phyloP scores from a whole-genome alignment of 2,329 filamentous ascomycete genomes.

The Clarireedia paspali region DNA sequence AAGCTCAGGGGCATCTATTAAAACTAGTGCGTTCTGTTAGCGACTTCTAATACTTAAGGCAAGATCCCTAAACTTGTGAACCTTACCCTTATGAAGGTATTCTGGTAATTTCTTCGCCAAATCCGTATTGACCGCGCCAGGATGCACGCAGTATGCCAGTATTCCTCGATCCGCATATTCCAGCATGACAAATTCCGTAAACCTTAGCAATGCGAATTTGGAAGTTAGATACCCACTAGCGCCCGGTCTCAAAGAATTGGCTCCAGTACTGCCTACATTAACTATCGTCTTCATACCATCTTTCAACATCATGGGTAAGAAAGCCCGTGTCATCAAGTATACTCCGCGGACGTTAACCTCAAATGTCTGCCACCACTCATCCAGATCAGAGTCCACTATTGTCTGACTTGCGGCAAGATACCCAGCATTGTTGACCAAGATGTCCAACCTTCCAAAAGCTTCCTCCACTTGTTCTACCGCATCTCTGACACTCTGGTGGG shows the following conservation, averaged over 20 bases:
- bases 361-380: constrained; percentile 18
- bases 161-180: constrained; percentile 39
- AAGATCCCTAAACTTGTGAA: too few relatives aligned
- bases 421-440: constrained; percentile 23
- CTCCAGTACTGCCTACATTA: constrained; percentile 40
- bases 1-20: constrained; percentile 34
- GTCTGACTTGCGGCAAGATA: constrained; percentile 9
- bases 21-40: constrained; percentile 12
- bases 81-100: constrained; percentile 20
- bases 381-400: constrained; percentile 12
- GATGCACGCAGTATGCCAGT: constrained; percentile 34
- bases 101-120: constrained; percentile 28
- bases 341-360: constrained; percentile 20
- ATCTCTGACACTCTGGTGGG: constrained; percentile 9
- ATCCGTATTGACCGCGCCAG: constrained; percentile 34
- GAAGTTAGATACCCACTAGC: constrained; percentile 38
- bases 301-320: constrained; percentile 22
- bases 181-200: constrained; percentile 40
- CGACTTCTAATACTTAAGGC: too few relatives aligned
- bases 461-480: constrained; percentile 13
- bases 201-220: constrained; percentile 42
- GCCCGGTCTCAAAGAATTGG: constrained; percentile 30
- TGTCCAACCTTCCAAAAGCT: constrained; percentile 19
- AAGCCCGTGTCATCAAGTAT: constrained; percentile 14
- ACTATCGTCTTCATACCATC: constrained; percentile 36